These are phyloP conservation scores for Panaeolus papilionaceus DNA, from an alignment of 768 basidiomycete species.

Conservation along the genomic window DNA sequence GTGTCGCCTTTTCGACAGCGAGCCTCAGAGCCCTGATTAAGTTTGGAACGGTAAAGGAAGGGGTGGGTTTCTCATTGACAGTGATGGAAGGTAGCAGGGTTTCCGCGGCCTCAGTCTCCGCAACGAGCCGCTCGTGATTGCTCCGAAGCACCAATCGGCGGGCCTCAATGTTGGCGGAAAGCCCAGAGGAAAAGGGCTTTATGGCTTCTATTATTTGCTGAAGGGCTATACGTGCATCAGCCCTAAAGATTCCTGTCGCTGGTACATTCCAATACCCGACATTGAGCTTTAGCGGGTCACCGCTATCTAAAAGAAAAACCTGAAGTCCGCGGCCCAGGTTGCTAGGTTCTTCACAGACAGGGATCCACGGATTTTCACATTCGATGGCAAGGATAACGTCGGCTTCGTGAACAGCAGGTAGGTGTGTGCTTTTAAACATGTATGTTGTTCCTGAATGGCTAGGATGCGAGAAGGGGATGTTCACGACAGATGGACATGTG, in stretches of 20 bases:
- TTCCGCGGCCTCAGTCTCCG: slow-evolving; percentile 35
- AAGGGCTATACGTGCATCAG: slow-evolving; percentile 59
- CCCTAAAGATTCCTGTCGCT: slow-evolving; percentile 63
- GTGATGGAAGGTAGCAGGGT: slow-evolving; percentile 25
- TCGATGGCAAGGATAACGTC: slow-evolving; percentile 74
- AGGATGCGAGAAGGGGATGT: slow-evolving; percentile 63
- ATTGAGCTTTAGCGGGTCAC: slow-evolving; percentile 62
- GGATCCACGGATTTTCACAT: slow-evolving; percentile 70
- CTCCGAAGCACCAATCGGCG: slow-evolving; percentile 28
- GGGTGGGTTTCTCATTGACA: neutral
- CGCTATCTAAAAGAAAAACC: slow-evolving; percentile 67
- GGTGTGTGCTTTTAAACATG: slow-evolving; percentile 50
- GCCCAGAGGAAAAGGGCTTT: slow-evolving; percentile 29
- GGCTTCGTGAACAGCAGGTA: slow-evolving; percentile 53
- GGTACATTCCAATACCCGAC: slow-evolving; percentile 58
- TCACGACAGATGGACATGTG: slow-evolving; percentile 55
- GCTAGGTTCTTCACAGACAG: slow-evolving; percentile 49
- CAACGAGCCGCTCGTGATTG: slow-evolving; percentile 23
- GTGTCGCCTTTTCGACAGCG: slow-evolving; percentile 44
- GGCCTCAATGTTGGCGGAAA: neutral
- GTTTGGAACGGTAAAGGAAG: slow-evolving; percentile 49
- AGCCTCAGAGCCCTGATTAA: slow-evolving; percentile 55
- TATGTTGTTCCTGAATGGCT: slow-evolving; percentile 59
- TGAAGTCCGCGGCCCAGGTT: slow-evolving; percentile 38
- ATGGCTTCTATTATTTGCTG: slow-evolving; percentile 51